Conservation (phyloP, 2,329 filamentous ascomycete species). For the Arthrobotrys pseudoclavata region DNA sequence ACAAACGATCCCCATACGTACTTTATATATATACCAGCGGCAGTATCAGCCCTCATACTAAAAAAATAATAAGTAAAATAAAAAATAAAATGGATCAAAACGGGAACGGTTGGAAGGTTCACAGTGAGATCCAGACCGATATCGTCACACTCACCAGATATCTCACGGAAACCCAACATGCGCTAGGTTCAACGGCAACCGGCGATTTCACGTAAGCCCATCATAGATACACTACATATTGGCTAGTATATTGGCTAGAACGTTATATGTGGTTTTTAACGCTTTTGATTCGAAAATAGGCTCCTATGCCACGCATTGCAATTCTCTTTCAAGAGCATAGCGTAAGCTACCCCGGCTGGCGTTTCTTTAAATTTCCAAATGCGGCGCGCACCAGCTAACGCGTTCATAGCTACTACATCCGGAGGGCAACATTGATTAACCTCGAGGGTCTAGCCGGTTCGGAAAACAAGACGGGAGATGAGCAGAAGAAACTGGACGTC, state of each 20-base stretch:
- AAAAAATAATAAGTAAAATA: not conserved
- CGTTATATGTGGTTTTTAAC: conserved; percentile 12
- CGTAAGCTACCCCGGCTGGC: conserved; percentile 65
- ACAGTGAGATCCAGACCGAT: conserved; percentile 90
- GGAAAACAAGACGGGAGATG: conserved; percentile 94
- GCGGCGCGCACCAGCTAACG: not conserved
- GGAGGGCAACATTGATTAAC: conserved; percentile 64
- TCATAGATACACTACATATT: not conserved
- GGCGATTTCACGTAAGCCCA: conserved; percentile 93
- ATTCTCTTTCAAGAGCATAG: conserved; percentile 99
- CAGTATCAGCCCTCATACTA: not conserved
- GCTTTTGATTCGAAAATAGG: conserved; percentile 68
- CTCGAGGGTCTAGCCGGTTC: conserved; percentile 94
- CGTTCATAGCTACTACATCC: conserved; percentile 41
- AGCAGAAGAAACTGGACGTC: conserved; percentile 99
- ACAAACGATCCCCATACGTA: not conserved
- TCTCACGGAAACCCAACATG: conserved; percentile 95
- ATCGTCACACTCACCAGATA: conserved; percentile 96
- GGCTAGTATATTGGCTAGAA: not conserved
- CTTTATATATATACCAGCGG: not conserved
- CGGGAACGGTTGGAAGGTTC: conserved; percentile 69
- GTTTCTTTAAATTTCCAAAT: not conserved
- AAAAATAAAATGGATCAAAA: conserved; percentile 62
- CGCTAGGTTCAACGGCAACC: conserved; percentile 78
- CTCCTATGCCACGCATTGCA: conserved; percentile 97